phyloP scores from a whole-genome alignment of 164 flowering plant species.

The Berberis thunbergii region DNA sequence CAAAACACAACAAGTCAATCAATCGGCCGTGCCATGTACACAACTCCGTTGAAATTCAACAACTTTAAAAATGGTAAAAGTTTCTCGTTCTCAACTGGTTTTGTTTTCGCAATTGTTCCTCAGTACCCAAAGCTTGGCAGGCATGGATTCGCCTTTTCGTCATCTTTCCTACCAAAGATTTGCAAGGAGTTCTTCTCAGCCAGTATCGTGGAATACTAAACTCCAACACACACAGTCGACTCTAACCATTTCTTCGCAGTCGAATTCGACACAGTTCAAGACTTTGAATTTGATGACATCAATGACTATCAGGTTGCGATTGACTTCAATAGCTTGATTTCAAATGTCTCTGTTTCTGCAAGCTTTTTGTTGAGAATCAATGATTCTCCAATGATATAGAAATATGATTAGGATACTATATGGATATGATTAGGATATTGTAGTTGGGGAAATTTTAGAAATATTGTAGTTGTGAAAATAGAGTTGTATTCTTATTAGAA shows the following conservation, averaged over 20 bases:
- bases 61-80: constrained; percentile 20
- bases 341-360: constrained; percentile 28
- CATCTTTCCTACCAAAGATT: constrained; percentile 23
- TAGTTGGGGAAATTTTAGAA: too few species aligned
- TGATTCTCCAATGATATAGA: too few species aligned
- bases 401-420: too few species aligned
- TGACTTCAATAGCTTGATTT: constrained; percentile 36
- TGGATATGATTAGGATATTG: too few species aligned
- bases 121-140: constrained; percentile 40
- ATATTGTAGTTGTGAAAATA: too few species aligned
- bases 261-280: constrained; percentile 62
- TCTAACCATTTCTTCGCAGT: too few species aligned
- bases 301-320: constrained; percentile 54
- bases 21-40: constrained; percentile 39
- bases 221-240: constrained; percentile 27
- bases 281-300: constrained; percentile 45
- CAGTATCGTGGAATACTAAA: constrained; percentile 58
- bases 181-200: constrained; percentile 27
- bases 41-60: constrained; percentile 30
- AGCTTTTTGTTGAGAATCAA: constrained; percentile 6
- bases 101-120: constrained; percentile 43
- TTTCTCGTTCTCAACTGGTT: constrained; percentile 47
- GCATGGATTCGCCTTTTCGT: constrained; percentile 55
- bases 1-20: constrained; percentile 21
- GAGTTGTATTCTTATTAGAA: too few species aligned